Percentiles rank a stretch among this genome's conserved stretches.
phyloP scores from a whole-genome alignment of 1,284 basidiomycete species.

The Cutaneotrichosporon curvatum region DNA sequence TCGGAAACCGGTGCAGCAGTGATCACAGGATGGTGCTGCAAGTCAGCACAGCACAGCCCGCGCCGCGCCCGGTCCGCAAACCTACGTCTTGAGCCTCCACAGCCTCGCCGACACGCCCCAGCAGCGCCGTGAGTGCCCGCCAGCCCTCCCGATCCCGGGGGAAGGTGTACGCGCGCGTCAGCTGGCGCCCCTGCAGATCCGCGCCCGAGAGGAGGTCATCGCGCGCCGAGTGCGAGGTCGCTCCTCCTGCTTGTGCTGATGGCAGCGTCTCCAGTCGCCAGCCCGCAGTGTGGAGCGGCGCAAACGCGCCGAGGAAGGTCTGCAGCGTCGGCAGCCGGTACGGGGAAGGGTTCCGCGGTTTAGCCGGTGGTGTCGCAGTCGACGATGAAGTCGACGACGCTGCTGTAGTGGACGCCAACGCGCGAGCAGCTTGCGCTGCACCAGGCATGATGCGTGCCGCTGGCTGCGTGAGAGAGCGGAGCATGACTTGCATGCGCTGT shows the following conservation, averaged over 20 bases:
- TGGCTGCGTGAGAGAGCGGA: too few relatives aligned
- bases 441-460: too few relatives aligned
- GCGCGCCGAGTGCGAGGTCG: constrained; percentile 1
- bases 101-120: constrained; percentile 10
- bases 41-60: not conserved
- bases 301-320: constrained; percentile 28
- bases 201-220: constrained; percentile 5
- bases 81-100: constrained; percentile 31
- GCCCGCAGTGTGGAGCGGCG: constrained; percentile 30
- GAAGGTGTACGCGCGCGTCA: constrained; percentile 29
- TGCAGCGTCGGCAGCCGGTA: constrained; percentile 30
- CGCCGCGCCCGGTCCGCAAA: not conserved
- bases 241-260: not conserved
- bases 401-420: not conserved
- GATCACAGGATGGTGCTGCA: constrained; percentile 37
- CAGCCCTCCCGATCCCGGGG: constrained; percentile 26
- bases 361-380: not conserved
- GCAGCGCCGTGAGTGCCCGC: constrained; percentile 17
- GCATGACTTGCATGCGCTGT: too few relatives aligned
- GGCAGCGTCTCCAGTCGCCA: constrained; percentile 27
- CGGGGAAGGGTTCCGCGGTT: constrained; percentile 24
- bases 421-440: not conserved
- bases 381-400: not conserved
- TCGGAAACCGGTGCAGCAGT: constrained; percentile 20
- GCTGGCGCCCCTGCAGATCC: constrained; percentile 29